These are phyloP conservation scores for Neonectria neomacrospora DNA, from an alignment of 2,329 filamentous ascomycete species.

Conservation along the genomic window DNA sequence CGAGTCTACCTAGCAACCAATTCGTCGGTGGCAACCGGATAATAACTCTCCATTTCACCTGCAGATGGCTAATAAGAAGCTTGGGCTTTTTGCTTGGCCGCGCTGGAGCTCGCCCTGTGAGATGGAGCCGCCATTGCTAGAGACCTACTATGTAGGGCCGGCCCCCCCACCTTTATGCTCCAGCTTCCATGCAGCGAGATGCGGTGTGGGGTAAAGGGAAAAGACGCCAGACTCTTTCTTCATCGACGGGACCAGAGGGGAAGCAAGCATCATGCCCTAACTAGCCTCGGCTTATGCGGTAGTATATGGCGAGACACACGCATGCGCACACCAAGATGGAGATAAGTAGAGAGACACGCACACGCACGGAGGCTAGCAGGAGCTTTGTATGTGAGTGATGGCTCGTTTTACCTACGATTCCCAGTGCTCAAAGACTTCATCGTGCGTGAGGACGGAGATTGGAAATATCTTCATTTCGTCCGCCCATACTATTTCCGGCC, in stretches of 20 bases:
- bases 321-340: neutral
- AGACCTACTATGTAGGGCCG: no score
- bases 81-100: neutral
- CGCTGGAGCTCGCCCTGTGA: neutral
- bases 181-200: neutral
- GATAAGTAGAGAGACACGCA: neutral
- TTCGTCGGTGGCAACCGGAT: conserved; percentile 12
- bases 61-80: neutral
- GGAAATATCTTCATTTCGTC: neutral
- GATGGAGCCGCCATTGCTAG: neutral
- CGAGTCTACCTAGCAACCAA: conserved; percentile 4
- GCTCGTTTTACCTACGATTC: neutral
- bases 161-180: neutral
- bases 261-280: neutral
- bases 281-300: neutral
- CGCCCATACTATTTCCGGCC: neutral
- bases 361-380: no score
- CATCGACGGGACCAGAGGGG: neutral
- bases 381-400: neutral
- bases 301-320: neutral
- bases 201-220: conserved; percentile 4
- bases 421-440: neutral
- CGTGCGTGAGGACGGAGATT: neutral
- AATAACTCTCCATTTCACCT: conserved; percentile 17
- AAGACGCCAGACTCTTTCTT: neutral